Conservation (phyloP, 495 filamentous ascomycete species). For the Staphylotrichum tortipilum region DNA sequence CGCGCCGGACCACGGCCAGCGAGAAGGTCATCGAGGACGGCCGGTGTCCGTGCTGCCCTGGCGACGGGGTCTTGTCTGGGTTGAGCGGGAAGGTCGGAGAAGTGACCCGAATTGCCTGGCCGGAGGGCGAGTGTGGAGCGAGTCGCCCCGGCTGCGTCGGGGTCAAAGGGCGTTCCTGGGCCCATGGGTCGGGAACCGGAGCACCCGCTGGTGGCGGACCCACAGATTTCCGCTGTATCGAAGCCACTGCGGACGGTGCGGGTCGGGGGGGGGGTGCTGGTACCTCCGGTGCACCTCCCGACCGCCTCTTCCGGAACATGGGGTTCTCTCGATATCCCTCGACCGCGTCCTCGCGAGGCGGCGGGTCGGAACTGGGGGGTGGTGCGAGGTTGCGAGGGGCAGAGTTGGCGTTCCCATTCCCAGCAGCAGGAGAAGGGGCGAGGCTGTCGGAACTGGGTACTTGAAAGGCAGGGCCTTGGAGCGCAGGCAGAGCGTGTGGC, state of each 20-base stretch:
- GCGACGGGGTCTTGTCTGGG: slow-evolving; percentile 1
- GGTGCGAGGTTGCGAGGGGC: neutral
- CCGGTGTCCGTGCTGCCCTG: neutral
- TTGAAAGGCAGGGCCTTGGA: too few relatives aligned
- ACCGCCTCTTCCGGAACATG: slow-evolving; percentile 11
- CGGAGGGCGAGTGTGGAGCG: neutral
- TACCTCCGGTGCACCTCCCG: neutral
- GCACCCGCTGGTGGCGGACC: neutral
- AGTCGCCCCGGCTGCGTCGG: slow-evolving; percentile 1
- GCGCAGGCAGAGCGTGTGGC: neutral
- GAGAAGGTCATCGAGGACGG: slow-evolving; percentile 35
- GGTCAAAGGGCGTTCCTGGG: slow-evolving; percentile 4
- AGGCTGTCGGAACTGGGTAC: too few relatives aligned
- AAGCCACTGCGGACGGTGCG: slow-evolving; percentile 1
- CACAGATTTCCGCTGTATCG: slow-evolving; percentile 10
- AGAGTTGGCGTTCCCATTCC: too few relatives aligned
- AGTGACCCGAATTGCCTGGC: neutral
- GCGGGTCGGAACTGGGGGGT: neutral
- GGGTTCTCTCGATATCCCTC: slow-evolving; percentile 19
- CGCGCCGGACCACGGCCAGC: slow-evolving; percentile 84
- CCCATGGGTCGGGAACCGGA: neutral
- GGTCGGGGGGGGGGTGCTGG: too few relatives aligned
- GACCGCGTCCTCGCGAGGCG: neutral
- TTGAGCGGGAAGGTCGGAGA: neutral
- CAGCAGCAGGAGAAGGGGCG: too few relatives aligned